A percentile compares a stretch with the other conserved stretches of the same genome.
Conservation (phyloP, 768 basidiomycete genomes). For the Candolleomyces aberdarensis region DNA sequence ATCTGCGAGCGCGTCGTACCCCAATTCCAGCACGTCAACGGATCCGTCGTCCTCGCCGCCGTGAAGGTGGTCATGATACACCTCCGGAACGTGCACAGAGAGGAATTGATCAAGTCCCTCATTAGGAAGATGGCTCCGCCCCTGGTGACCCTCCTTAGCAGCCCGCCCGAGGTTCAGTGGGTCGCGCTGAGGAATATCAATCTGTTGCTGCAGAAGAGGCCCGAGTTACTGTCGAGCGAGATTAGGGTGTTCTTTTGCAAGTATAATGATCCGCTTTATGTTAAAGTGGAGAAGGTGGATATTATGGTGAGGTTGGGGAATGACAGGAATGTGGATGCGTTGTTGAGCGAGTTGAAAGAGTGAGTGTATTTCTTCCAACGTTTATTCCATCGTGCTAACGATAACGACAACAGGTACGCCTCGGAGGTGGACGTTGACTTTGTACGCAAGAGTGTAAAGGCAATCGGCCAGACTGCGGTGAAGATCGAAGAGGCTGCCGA, state of each 20-base stretch:
- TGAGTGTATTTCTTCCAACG: too few species aligned
- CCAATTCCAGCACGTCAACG: slow-evolving; percentile 97
- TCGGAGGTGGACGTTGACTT: slow-evolving; percentile 99
- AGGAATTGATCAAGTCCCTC: slow-evolving; percentile 81
- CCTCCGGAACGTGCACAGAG: slow-evolving; percentile 76
- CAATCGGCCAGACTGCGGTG: slow-evolving; percentile 95
- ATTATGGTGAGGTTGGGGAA: slow-evolving; percentile 94
- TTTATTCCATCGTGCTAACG: not conserved
- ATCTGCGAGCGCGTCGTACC: slow-evolving; percentile 98
- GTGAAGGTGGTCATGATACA: slow-evolving; percentile 99
- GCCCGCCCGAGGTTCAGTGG: slow-evolving; percentile 98
- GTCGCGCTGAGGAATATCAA: slow-evolving; percentile 97
- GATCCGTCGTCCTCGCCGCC: slow-evolving; percentile 93
- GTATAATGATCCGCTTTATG: slow-evolving; percentile 98
- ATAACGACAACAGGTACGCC: slow-evolving; percentile 61
- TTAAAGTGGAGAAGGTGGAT: slow-evolving; percentile 97
- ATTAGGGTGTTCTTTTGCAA: slow-evolving; percentile 99
- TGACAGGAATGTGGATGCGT: slow-evolving; percentile 91
- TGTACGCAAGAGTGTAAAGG: slow-evolving; percentile 90
- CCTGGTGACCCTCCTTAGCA: slow-evolving; percentile 89
- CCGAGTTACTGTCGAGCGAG: slow-evolving; percentile 89
- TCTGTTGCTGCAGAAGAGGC: slow-evolving; percentile 88
- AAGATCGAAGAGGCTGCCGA: slow-evolving; percentile 93
- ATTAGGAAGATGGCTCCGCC: slow-evolving; percentile 98
- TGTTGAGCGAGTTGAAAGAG: slow-evolving; percentile 96